Base-by-base conservation (phyloP, 148 eudicot genomes). In the Nepenthes mirabilis region DNA sequence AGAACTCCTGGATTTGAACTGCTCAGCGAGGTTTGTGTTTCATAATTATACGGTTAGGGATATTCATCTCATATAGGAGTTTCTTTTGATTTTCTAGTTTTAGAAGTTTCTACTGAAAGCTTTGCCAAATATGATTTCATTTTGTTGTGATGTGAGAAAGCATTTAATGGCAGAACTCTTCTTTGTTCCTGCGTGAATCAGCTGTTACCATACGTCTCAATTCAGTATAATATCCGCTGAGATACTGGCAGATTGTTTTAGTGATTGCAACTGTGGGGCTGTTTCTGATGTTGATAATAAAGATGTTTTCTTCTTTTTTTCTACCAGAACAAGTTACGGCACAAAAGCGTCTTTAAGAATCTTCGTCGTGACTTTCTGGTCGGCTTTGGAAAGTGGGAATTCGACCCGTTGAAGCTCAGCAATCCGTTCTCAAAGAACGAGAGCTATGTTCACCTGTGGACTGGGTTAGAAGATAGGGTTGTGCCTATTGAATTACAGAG, bases 401-500 rank as follows among this genome's bases (percentile, higher is more conserved):
- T 91, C 47, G 81, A 74, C 59, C 85, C 82, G 5, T 54, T 71
- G 68, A 85, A 81, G 62, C 33, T 91, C 1, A 61, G 45, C 11
- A 77, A 85, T 65, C 95, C 97, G 43, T 85, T 81, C 62, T 82
- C 86, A 33, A 45, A 75, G 60, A 74, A 72, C 3, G 82, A 85
- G 43, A 80, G 93, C 34, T 76, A 81, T 0, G 82, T 80, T 75
- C 91, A 85, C 67, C 56, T 91, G 12, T 91, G 97, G 95, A 95
- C 83, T 68, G 97, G 93, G 36, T 60, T 47, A 33, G 80, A 91
- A 58, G 97, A 91, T 67, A 81, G 61, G 59, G 63, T 85, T 5
- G 71, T 91, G 52, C 90, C 90, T 3, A 32, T 11, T 45, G 36
- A 65, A 40, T 13, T 77, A 52, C 68, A 63, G 55, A 63, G 64